Evolutionary conservation across 2,329 filamentous ascomycete species (phyloP).

Genomic region (Epichloe hybrida): DNA sequence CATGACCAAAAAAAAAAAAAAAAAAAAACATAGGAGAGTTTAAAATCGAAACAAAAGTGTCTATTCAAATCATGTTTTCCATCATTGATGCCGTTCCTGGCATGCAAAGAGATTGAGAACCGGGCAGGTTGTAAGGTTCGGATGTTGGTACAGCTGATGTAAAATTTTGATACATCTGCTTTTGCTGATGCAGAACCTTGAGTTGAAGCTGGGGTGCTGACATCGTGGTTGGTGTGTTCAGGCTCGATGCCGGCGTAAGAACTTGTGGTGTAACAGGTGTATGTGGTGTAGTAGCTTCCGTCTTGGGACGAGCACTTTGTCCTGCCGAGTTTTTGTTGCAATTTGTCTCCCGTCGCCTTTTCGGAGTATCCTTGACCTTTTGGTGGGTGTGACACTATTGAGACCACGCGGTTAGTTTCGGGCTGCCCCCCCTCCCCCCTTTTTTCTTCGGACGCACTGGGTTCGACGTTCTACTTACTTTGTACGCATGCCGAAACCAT

Average conservation of each 20-base stretch:
- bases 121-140: neutral
- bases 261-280: constrained; percentile 19
- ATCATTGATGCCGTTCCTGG: neutral
- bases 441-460: constrained; percentile 2
- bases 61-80: constrained; percentile 2
- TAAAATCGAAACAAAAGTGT: neutral
- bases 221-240: constrained; percentile 4
- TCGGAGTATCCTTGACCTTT: constrained; percentile 58
- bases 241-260: constrained; percentile 7
- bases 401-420: neutral
- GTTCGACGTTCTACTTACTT: constrained; percentile 35
- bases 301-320: constrained; percentile 32
- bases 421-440: neutral
- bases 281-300: constrained; percentile 23
- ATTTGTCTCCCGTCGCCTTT: constrained; percentile 50
- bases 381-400: constrained; percentile 55
- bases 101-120: neutral
- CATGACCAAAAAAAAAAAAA: neutral
- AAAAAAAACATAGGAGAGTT: neutral
- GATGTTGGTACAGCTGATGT: neutral
- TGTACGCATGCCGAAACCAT: constrained; percentile 83
- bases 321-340: constrained; percentile 22
- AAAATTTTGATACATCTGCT: constrained; percentile 1
- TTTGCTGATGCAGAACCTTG: constrained; percentile 1
- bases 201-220: constrained; percentile 4